Evolutionary conservation across 1,284 basidiomycete species (phyloP).

Genomic region (Trametes sp.): DNA sequence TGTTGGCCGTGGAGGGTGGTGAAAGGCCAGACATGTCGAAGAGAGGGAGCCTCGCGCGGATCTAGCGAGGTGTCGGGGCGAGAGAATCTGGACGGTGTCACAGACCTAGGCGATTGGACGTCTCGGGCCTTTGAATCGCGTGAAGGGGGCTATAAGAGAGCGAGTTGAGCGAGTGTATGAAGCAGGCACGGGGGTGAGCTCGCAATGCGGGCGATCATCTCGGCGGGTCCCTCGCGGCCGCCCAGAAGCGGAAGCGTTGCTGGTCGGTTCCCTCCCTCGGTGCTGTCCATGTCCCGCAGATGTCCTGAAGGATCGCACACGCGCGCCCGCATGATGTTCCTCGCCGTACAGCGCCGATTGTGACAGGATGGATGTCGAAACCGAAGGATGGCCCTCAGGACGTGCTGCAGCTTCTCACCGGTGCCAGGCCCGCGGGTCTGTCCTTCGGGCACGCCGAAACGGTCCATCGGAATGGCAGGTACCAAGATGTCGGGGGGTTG

Average conservation of each 20-base stretch:
- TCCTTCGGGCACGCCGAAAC: not conserved
- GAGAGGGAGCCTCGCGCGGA: slow-evolving; percentile 11
- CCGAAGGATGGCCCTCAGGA: slow-evolving; percentile 9
- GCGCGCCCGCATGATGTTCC: slow-evolving; percentile 12
- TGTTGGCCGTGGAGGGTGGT: slow-evolving; percentile 24
- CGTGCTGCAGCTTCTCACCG: slow-evolving; percentile 12
- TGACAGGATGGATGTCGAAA: slow-evolving; percentile 19
- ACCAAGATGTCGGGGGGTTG: slow-evolving; percentile 17
- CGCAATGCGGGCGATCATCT: slow-evolving; percentile 20
- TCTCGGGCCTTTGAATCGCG: slow-evolving; percentile 10
- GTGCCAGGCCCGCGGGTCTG: slow-evolving; percentile 14
- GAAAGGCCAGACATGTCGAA: slow-evolving; percentile 20
- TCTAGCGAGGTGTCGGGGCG: slow-evolving; percentile 13
- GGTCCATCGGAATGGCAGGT: slow-evolving; percentile 21
- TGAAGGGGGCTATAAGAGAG: slow-evolving; percentile 24
- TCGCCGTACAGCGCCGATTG: slow-evolving; percentile 20
- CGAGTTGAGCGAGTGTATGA: slow-evolving; percentile 6
- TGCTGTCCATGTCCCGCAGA: slow-evolving; percentile 10
- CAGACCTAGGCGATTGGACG: slow-evolving; percentile 19
- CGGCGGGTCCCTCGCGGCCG: slow-evolving; percentile 6
- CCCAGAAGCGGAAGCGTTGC: slow-evolving; percentile 9
- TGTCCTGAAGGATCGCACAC: slow-evolving; percentile 1
- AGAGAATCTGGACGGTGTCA: slow-evolving; percentile 9
- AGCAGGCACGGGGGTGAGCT: slow-evolving; percentile 19
- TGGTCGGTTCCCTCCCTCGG: slow-evolving; percentile 15